Evolutionary conservation across 306 rosid genomes (phyloP).

Genomic region (Medicago lupulina): DNA sequence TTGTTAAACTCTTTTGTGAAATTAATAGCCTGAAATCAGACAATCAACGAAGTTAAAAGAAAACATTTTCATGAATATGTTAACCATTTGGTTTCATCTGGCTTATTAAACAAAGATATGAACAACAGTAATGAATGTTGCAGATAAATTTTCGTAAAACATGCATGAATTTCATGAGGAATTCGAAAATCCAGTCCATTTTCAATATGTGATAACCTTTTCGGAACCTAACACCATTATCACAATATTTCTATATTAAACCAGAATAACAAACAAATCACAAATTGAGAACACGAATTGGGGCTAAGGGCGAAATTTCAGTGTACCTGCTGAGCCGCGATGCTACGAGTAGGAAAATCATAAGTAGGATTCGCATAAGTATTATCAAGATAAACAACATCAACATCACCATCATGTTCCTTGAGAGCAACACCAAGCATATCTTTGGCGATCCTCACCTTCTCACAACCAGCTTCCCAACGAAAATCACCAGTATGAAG

Average conservation of each 20-base stretch:
- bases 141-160: too few relatives aligned
- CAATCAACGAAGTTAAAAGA: too few relatives aligned
- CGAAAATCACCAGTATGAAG: slow-evolving; percentile 77
- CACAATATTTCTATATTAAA: neutral
- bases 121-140: too few relatives aligned
- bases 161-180: neutral
- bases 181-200: neutral
- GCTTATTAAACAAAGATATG: too few relatives aligned
- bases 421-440: slow-evolving; percentile 56
- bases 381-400: slow-evolving; percentile 65
- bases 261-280: too few relatives aligned
- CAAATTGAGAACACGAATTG: too few relatives aligned
- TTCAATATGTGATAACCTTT: neutral
- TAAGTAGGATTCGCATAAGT: slow-evolving; percentile 75
- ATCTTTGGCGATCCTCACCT: slow-evolving; percentile 47
- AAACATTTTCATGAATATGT: too few relatives aligned
- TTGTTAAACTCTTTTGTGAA: too few relatives aligned
- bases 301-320: too few relatives aligned
- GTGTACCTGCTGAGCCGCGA: slow-evolving; percentile 65
- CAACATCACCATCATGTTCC: slow-evolving; percentile 44
- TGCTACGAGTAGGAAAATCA: slow-evolving; percentile 61
- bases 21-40: too few relatives aligned
- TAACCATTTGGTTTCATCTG: too few relatives aligned
- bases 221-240: neutral
- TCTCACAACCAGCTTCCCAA: slow-evolving; percentile 60